Conservation (phyloP, 768 basidiomycete species). For the Pisolithus sp. region DNA sequence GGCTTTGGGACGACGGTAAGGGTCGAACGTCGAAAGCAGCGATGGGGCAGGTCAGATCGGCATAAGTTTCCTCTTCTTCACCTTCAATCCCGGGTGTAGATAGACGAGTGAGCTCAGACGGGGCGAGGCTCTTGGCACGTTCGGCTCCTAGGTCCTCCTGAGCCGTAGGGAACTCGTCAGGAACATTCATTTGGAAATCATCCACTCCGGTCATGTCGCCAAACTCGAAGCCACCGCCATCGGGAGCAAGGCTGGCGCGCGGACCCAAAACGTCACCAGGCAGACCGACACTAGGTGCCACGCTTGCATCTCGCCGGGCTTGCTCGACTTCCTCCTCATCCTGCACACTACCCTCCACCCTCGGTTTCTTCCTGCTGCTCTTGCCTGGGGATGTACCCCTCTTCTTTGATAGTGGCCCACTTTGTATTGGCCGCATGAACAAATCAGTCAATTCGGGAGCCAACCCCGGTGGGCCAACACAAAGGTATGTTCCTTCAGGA, state of each 20-base stretch:
- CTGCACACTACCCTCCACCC: slow-evolving; percentile 43
- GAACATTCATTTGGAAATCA: slow-evolving; percentile 69
- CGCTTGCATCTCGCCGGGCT: slow-evolving; percentile 59
- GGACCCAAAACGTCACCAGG: slow-evolving; percentile 51
- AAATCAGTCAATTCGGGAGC: slow-evolving; percentile 76
- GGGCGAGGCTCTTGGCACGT: slow-evolving; percentile 43
- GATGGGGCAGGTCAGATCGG: slow-evolving; percentile 69
- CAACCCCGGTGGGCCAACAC: slow-evolving; percentile 78
- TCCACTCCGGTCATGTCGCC: slow-evolving; percentile 53
- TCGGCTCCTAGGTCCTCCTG: slow-evolving; percentile 28
- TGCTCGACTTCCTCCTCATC: slow-evolving; percentile 62
- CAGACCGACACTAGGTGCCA: slow-evolving; percentile 55
- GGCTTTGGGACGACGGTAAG: slow-evolving; percentile 44
- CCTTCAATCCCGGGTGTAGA: slow-evolving; percentile 64
- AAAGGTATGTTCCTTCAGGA: slow-evolving; percentile 68
- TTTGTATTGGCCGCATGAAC: slow-evolving; percentile 71
- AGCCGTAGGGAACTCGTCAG: slow-evolving; percentile 36
- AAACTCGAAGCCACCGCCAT: slow-evolving; percentile 54
- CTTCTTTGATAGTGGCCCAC: slow-evolving; percentile 48
- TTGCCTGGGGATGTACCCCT: slow-evolving; percentile 53
- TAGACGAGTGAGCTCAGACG: slow-evolving; percentile 53
- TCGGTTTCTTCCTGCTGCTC: slow-evolving; percentile 52
- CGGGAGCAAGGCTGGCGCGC: slow-evolving; percentile 47
- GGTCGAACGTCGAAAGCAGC: slow-evolving; percentile 71
- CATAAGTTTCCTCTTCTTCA: slow-evolving; percentile 61